Evolutionary conservation across 140 eudicot genomes (phyloP).

Genomic region (Ambrosia hybrid): DNA sequence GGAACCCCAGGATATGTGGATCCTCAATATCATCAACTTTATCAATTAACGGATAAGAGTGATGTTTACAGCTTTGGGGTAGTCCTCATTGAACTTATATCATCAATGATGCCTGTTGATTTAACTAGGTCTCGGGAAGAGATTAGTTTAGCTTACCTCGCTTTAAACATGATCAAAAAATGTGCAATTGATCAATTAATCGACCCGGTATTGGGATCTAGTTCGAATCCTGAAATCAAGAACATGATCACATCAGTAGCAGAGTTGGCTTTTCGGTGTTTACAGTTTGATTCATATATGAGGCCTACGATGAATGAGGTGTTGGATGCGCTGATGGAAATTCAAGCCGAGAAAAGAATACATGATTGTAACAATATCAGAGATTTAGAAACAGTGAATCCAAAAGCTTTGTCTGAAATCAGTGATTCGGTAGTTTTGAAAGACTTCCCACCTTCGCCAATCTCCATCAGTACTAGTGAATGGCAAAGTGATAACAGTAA

Average conservation of each 20-base stretch:
- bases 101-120: conserved; percentile 74
- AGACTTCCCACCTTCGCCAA: conserved; percentile 20
- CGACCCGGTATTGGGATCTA: conserved; percentile 45
- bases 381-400: conserved; percentile 7
- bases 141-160: conserved; percentile 65
- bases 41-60: conserved; percentile 68
- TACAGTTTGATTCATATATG: conserved; percentile 61
- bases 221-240: conserved; percentile 37
- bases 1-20: conserved; percentile 86
- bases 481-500: conserved; percentile 30
- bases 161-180: conserved; percentile 52
- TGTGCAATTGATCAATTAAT: conserved; percentile 49
- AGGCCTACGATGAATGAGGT: conserved; percentile 71
- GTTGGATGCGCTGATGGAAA: conserved; percentile 32
- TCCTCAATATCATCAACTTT: conserved; percentile 65
- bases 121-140: conserved; percentile 53
- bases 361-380: background rate
- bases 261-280: conserved; percentile 57
- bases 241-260: conserved; percentile 62
- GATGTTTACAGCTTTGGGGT: conserved; percentile 85
- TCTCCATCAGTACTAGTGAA: conserved; percentile 11
- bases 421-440: conserved; percentile 28
- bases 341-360: conserved; percentile 19
- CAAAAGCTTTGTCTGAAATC: conserved; percentile 21
- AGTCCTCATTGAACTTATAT: conserved; percentile 67